phyloP scores from a whole-genome alignment of 208 protist species.

The Perkinsela sp. region DNA sequence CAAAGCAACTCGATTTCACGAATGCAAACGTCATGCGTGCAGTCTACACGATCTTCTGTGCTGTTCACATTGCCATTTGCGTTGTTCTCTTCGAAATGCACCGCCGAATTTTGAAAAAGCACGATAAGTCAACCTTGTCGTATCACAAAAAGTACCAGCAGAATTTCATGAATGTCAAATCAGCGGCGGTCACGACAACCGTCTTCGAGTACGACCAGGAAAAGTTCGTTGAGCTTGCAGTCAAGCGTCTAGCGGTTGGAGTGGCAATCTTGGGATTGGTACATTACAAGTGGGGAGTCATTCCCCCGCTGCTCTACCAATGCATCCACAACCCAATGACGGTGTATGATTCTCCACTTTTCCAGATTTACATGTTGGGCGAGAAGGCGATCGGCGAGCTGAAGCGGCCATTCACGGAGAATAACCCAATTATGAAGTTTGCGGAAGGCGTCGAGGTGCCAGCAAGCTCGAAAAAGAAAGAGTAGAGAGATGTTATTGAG shows the following conservation, averaged over 20 bases:
- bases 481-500: too few species aligned
- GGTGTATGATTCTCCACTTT: conserved; percentile 22
- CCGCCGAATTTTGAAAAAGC: conserved; percentile 12
- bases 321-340: conserved; percentile 31
- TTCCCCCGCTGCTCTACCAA: conserved; percentile 47
- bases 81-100: conserved; percentile 14
- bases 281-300: conserved; percentile 13
- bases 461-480: neutral
- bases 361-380: conserved; percentile 20
- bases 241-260: conserved; percentile 19
- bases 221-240: conserved; percentile 27
- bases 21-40: conserved; percentile 20
- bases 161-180: conserved; percentile 4
- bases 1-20: conserved; percentile 18
- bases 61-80: conserved; percentile 15
- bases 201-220: conserved; percentile 24
- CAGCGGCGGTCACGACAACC: conserved; percentile 7
- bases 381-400: conserved; percentile 15
- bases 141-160: conserved; percentile 19
- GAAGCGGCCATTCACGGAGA: conserved; percentile 29
- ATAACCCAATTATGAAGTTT: conserved; percentile 19
- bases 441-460: conserved; percentile 4
- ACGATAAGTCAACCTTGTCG: conserved; percentile 8
- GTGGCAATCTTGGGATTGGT: conserved; percentile 17
- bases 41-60: conserved; percentile 17